Evolutionary conservation across 139 green algal species (phyloP).

Genomic region (Closterium sp.): DNA sequence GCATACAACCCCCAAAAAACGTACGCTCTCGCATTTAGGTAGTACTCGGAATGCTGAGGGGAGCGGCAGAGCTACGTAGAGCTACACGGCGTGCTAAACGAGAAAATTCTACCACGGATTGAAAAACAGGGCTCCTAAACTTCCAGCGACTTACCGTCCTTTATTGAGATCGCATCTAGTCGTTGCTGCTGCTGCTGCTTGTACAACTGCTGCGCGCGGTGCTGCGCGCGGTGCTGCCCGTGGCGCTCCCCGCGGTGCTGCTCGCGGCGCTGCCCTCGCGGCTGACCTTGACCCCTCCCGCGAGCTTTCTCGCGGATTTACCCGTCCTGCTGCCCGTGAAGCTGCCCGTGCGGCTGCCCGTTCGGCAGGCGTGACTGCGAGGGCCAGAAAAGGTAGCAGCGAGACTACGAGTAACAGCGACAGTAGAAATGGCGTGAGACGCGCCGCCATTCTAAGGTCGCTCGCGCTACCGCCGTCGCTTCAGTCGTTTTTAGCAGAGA

Average conservation of each 20-base stretch:
- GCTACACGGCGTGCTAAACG: too few relatives aligned
- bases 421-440: neutral
- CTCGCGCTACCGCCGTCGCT: too few relatives aligned
- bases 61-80: too few relatives aligned
- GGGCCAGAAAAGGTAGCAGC: neutral
- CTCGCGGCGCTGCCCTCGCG: too few relatives aligned
- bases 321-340: neutral
- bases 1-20: too few relatives aligned
- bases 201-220: neutral
- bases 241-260: too few relatives aligned
- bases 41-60: too few relatives aligned
- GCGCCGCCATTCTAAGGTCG: neutral
- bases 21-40: too few relatives aligned
- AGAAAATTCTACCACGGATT: too few relatives aligned
- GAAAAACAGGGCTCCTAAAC: too few relatives aligned
- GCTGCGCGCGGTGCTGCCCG: neutral
- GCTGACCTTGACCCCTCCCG: neutral
- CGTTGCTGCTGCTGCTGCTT: neutral
- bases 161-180: neutral
- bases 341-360: neutral
- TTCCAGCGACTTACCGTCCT: neutral
- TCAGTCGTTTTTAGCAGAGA: neutral
- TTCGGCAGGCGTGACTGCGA: neutral
- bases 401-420: neutral
- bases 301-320: neutral